Base-by-base conservation (phyloP, 169 alveolate genomes). In the Haemoproteus tartakovskyi region DNA sequence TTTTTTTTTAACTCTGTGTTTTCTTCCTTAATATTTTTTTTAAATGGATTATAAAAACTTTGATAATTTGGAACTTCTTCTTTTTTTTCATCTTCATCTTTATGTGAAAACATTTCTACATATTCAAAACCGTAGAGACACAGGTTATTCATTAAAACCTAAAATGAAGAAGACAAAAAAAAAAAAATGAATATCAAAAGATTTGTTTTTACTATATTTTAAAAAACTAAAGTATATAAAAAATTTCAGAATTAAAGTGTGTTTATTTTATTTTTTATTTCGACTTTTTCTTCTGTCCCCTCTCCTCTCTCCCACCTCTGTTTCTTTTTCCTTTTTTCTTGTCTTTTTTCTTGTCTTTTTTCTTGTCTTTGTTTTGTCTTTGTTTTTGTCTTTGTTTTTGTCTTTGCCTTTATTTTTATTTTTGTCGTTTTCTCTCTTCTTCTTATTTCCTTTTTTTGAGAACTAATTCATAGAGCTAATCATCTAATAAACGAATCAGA, bases 71-170 rank as follows among this genome's bases (percentile, higher is more conserved):
- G 6, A n/a, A n/a, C n/a, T n/a, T n/a, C n/a, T n/a, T n/a, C n/a
- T 74, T 56, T 19, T 4, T 18, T 57, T 74, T 29, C 18, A 0
- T 29, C 29, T 70, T 40, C 41, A 18, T 27, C 50, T 9, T 2
- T 60, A 16, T 11, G 18, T 21, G 22, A 29, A n/a, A 57, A 12
- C n/a, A 74, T 57, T 57, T 74, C 84, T 12, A 57, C 84, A 19
- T 74, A 60, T 3, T 27, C 33, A 40, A 74, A 74, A 45, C 84
- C 84, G 29, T 74, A 74, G 60, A 74, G 36, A 50, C 62, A 41
- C 78, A 74, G 56, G 54, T 74, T 57, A 41, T 19, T 56, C 84
- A 74, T 74, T 11, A 74, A 33, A n/a, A 74, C 62, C 84, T 74
- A 41, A 33, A 33, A 33, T 9, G 9, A 62, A 26, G 41, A 48